A percentile compares a stretch with the other conserved stretches of the same genome.
phyloP scores from a whole-genome alignment of 352 stramenopile species.

The Globisporangium canariense region DNA sequence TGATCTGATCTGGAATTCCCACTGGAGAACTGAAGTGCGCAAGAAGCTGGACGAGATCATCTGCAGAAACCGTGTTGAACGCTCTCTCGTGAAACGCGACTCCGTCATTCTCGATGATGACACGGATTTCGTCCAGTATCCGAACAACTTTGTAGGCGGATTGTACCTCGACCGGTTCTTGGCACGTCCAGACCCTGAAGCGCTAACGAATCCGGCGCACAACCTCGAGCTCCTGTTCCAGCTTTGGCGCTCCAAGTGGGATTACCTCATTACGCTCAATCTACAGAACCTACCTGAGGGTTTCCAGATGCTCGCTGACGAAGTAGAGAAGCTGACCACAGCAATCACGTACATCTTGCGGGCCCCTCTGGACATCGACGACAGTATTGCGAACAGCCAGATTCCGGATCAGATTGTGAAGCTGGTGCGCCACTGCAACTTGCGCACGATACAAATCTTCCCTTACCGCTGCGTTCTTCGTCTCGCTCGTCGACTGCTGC shows the following conservation, averaged over 20 bases:
- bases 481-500: constrained; percentile 57
- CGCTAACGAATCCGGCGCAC: constrained; percentile 72
- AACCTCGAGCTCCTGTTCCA: constrained; percentile 79
- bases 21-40: constrained; percentile 68
- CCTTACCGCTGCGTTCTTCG: constrained; percentile 64
- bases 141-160: constrained; percentile 66
- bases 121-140: constrained; percentile 57
- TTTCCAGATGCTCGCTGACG: constrained; percentile 41
- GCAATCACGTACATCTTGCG: constrained; percentile 71
- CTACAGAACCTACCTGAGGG: constrained; percentile 54
- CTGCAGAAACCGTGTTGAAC: constrained; percentile 68
- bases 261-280: constrained; percentile 56
- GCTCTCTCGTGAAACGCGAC: constrained; percentile 71
- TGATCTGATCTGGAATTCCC: constrained; percentile 82
- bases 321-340: constrained; percentile 68
- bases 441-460: constrained; percentile 63
- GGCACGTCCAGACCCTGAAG: constrained; percentile 60
- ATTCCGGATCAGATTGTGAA: constrained; percentile 76
- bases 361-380: constrained; percentile 61
- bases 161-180: constrained; percentile 78
- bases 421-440: constrained; percentile 73
- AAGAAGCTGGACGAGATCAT: constrained; percentile 78
- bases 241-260: constrained; percentile 58
- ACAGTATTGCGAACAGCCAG: constrained; percentile 57
- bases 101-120: constrained; percentile 68